A percentile compares a stretch with the other conserved stretches of the same genome.
phyloP scores from a whole-genome alignment of 805 yeast genomes.

The Phaffomyces opuntiae region DNA sequence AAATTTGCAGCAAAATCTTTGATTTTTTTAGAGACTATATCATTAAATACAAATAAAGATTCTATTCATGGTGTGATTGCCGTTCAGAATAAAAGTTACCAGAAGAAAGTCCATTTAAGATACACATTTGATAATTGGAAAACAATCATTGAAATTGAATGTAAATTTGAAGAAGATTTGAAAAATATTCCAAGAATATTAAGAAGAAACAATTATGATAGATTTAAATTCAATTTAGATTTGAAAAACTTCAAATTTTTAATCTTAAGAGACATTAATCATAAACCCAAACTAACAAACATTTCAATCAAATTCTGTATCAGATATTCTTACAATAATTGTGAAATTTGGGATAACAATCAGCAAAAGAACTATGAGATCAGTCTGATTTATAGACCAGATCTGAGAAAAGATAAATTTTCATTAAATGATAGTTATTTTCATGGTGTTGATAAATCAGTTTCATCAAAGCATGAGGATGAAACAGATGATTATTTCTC shows the following conservation, averaged over 20 bases:
- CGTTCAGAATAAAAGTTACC: slow-evolving; percentile 65
- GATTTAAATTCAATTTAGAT: slow-evolving; percentile 62
- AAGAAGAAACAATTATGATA: slow-evolving; percentile 50
- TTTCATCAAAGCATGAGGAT: neutral
- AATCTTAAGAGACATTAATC: slow-evolving; percentile 5
- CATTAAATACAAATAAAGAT: slow-evolving; percentile 50
- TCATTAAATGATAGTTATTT: slow-evolving; percentile 13
- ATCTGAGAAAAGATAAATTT: slow-evolving; percentile 8
- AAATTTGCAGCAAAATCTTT: slow-evolving; percentile 31
- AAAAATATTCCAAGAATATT: slow-evolving; percentile 35
- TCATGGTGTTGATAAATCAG: neutral
- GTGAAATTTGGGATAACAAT: slow-evolving; percentile 80
- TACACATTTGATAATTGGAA: slow-evolving; percentile 79
- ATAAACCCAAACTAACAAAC: neutral
- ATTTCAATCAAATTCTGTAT: slow-evolving; percentile 39
- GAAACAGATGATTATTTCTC: slow-evolving; percentile 1
- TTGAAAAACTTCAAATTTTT: slow-evolving; percentile 28
- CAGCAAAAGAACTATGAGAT: slow-evolving; percentile 49
- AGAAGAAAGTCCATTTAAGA: slow-evolving; percentile 60
- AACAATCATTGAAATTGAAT: slow-evolving; percentile 63
- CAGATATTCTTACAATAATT: slow-evolving; percentile 28
- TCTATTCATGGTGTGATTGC: slow-evolving; percentile 67
- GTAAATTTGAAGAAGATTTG: slow-evolving; percentile 47
- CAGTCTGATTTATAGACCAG: slow-evolving; percentile 1
- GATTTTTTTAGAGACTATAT: slow-evolving; percentile 57